Percentiles rank a stretch among this genome's conserved stretches.
Evolutionary conservation across 163 green algal genomes (phyloP).

Genomic region (Chlamydomonas reinhardtii): DNA sequence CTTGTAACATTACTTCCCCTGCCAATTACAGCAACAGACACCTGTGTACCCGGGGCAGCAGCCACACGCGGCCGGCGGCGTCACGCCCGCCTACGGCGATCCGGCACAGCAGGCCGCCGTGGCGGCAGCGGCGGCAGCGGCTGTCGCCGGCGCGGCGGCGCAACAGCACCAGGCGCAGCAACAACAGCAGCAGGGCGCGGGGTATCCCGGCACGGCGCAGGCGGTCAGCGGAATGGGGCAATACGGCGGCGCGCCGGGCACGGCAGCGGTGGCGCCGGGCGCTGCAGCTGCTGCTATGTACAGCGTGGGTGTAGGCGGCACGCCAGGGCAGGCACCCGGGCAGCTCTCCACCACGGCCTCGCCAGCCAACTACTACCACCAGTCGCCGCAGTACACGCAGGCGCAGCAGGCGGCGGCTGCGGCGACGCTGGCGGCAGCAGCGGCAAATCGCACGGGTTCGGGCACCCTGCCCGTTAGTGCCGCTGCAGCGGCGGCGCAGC

Average conservation of each 20-base stretch:
- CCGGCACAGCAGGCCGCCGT: no score
- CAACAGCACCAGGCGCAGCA: neutral
- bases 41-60: neutral
- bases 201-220: no score
- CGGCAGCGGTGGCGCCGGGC: neutral
- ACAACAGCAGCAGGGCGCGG: neutral
- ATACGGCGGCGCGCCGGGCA: neutral
- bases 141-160: neutral
- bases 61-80: no score
- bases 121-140: no score
- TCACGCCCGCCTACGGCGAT: no score
- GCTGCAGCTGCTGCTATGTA: neutral
- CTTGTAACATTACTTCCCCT: neutral
- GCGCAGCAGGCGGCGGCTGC: neutral
- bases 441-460: neutral
- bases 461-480: neutral
- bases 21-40: neutral
- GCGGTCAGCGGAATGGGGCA: neutral
- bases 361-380: slow-evolving; percentile 11
- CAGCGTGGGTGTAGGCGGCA: neutral
- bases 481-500: neutral
- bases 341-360: slow-evolving; percentile 16
- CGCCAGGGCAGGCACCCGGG: neutral
- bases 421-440: neutral
- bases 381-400: neutral